phyloP scores from a whole-genome alignment of 2,329 filamentous ascomycete species.

The Arthrobotrys megalospora region DNA sequence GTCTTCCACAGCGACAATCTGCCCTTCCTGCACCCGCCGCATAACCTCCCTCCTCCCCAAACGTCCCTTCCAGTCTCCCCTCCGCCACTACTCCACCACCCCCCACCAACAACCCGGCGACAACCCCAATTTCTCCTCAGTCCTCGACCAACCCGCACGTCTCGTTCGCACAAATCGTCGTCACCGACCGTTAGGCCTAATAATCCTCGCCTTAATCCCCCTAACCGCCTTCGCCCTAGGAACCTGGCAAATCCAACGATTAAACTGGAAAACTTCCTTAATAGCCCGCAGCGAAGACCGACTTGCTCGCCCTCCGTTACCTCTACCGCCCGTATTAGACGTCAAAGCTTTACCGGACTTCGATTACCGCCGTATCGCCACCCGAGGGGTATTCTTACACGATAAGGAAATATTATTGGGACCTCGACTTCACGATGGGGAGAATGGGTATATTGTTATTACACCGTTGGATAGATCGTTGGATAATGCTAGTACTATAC shows the following conservation, averaged over 20 bases:
- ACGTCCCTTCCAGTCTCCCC: constrained; percentile 4
- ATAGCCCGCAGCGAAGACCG: constrained; percentile 94
- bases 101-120: constrained; percentile 40
- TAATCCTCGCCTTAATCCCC: constrained; percentile 88
- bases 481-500: constrained; percentile 71
- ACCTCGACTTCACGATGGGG: constrained; percentile 87
- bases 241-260: constrained; percentile 93
- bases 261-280: constrained; percentile 93
- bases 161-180: constrained; percentile 80
- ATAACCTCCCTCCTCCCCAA: constrained; percentile 30
- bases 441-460: constrained; percentile 90
- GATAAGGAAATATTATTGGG: constrained; percentile 97
- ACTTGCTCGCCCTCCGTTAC: constrained; percentile 77
- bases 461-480: constrained; percentile 83
- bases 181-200: constrained; percentile 81
- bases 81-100: constrained; percentile 18
- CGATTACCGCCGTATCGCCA: constrained; percentile 87
- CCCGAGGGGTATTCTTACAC: constrained; percentile 82
- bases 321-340: constrained; percentile 86
- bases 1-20: constrained; percentile 13
- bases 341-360: constrained; percentile 87
- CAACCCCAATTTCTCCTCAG: constrained; percentile 70
- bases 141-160: constrained; percentile 86
- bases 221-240: constrained; percentile 90
- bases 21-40: constrained; percentile 50